Evolutionary conservation across 2,329 filamentous ascomycete species (phyloP), one percentile per base, ranked within the genome.

Genomic region (Paecilomyces sp.): DNA sequence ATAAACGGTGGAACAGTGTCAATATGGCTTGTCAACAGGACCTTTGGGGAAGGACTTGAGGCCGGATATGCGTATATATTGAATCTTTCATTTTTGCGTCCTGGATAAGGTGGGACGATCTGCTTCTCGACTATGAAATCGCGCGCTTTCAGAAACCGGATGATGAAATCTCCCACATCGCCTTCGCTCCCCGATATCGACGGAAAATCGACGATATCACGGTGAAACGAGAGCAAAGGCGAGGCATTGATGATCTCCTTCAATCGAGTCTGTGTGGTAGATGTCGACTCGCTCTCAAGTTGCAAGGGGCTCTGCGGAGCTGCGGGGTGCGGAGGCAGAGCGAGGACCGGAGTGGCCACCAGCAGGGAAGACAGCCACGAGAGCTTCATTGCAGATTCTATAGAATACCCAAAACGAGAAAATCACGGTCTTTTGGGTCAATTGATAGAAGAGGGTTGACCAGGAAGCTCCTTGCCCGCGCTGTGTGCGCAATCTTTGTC

Each of bases 141-240:
- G 61, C 82, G 80, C 3, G 74, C 70, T 60, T 80, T 72, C 5
- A 96, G 84, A 68, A 90, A 91, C 1, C 82, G 76, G 36, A 83
- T 79, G 4, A 96, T 81, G 75, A 88, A 91, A 55, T 82, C 71
- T 52, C 88, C 90, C 7, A 92, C 86, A 0, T 81, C 76, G 51
- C 83, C 77, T 72, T 96, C 92, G 62, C 87, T 81, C 54, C 84
- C 84, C 2, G 84, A 86, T 63, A 91, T 83, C 0, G 91, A 96
- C 56, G 88, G 81, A 53, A 88, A 88, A 60, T 88, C 80, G 31
- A 92, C 81, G n/a, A 96, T 84, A 15, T 85, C 82, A 57, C 87
- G 85, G 76, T 96, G 92, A 12, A 96, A 82, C 18, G 82, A 81
- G 52, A 96, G 81, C 0, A 96, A 82, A 2, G 76, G 74, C 1